Percentiles rank a stretch among this genome's conserved stretches.
phyloP scores from a whole-genome alignment of 2,329 filamentous ascomycete species.

The Camptophora hylomeconis region DNA sequence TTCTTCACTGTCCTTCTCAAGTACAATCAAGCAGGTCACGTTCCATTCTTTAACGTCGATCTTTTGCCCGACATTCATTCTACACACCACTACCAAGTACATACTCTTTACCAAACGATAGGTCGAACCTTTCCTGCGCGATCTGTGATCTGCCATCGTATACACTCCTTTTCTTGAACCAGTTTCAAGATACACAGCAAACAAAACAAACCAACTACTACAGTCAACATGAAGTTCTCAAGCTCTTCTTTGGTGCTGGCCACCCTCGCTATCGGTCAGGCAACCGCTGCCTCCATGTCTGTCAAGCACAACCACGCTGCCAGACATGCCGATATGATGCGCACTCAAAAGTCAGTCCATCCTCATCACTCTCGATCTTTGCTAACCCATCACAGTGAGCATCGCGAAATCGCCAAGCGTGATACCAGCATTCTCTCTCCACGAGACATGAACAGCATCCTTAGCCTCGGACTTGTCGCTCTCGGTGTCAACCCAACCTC shows the following conservation, averaged over 20 bases:
- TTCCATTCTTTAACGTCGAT: no score
- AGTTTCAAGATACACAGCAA: constrained; percentile 2
- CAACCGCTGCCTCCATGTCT: constrained; percentile 12
- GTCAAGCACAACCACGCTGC: constrained; percentile 5
- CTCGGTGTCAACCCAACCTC: constrained; percentile 13
- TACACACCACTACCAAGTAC: no score
- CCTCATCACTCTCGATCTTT: constrained; percentile 5
- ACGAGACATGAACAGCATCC: constrained; percentile 9
- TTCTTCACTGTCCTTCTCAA: no score
- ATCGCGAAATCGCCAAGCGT: constrained; percentile 10
- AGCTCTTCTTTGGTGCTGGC: constrained; percentile 16
- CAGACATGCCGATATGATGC: constrained; percentile 4
- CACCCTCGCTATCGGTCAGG: constrained; percentile 16
- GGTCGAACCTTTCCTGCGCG: no score
- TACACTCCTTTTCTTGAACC: constrained; percentile 1
- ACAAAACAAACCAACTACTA: constrained; percentile 4
- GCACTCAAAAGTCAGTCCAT: constrained; percentile 2
- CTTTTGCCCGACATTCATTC: no score
- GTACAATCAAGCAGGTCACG: no score
- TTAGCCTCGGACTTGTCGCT: constrained; percentile 9
- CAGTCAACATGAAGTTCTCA: constrained; percentile 15
- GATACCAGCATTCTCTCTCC: constrained; percentile 9
- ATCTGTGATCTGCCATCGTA: constrained; percentile 5
- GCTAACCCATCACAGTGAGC: background rate
- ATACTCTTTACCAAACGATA: no score